phyloP scores from a whole-genome alignment of 495 filamentous ascomycete species.

The Pyrenula massariospora region DNA sequence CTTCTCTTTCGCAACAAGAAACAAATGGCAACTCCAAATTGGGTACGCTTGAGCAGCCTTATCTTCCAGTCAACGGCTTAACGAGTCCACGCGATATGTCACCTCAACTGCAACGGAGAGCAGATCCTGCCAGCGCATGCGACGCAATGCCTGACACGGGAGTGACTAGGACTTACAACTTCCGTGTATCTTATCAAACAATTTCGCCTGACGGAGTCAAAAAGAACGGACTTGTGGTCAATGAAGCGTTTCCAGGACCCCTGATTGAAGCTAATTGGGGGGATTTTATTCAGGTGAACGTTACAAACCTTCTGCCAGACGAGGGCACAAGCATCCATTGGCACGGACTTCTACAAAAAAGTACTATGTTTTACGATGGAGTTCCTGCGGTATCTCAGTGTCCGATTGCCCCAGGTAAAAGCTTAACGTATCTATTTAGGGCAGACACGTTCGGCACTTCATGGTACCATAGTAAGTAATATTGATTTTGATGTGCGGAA shows the following conservation, averaged over 20 bases:
- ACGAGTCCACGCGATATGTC: constrained; percentile 16
- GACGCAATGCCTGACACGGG: neutral
- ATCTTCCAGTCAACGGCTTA: neutral
- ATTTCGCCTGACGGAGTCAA: constrained; percentile 35
- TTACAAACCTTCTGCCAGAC: constrained; percentile 34
- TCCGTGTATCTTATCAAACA: constrained; percentile 17
- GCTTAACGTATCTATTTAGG: constrained; percentile 22
- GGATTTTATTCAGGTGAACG: constrained; percentile 42
- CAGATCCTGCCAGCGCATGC: neutral
- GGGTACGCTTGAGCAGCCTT: constrained; percentile 5
- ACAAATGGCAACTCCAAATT: neutral
- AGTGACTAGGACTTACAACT: constrained; percentile 18
- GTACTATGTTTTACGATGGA: constrained; percentile 30
- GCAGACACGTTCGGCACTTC: constrained; percentile 28
- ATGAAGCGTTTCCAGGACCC: constrained; percentile 24
- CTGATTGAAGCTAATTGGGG: constrained; percentile 51
- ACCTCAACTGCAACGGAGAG: constrained; percentile 15
- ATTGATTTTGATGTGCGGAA: too few relatives aligned
- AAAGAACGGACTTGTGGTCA: constrained; percentile 26
- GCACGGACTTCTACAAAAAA: constrained; percentile 33
- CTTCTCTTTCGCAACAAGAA: too few relatives aligned
- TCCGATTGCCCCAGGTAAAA: constrained; percentile 34
- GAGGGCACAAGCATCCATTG: constrained; percentile 35
- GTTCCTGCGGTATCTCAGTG: constrained; percentile 37
- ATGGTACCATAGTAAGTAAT: constrained; percentile 40